Evolutionary conservation across 768 basidiomycete species (phyloP), one percentile per base, ranked within the genome.

Genomic region (Kwoniella sp.): DNA sequence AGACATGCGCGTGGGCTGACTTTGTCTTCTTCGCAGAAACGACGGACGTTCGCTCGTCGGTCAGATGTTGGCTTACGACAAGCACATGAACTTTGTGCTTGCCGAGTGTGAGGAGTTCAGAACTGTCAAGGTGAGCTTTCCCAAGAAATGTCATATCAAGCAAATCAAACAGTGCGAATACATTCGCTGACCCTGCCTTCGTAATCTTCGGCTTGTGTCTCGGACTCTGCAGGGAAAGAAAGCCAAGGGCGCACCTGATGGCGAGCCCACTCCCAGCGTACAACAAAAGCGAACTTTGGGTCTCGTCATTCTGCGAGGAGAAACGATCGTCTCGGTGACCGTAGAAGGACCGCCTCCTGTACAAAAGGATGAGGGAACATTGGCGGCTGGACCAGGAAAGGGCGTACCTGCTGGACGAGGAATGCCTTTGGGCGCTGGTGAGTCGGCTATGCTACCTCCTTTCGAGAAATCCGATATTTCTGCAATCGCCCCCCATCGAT

Each of bases 1-100:
- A 8, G 11, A 9, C 20, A 17, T 51, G 50, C 5, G 23, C 4
- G 23, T 26, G 50, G 22, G 38, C 57, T 55, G 25, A 55, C 28
- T 17, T 23, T 5, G n/a, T 28, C 9, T 3, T 26, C 20, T 17
- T 34, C 47, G 15, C 65, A 82, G 81, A 58, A 81, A 81, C 88
- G 96, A 99, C 82, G 93, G 93, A 66, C 91, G 96, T 81, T 87
- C 90, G 62, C 84, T 98, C 74, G 92, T 91, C 52, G 96, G 96
- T 47, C 96, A 98, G 84, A 96, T 98, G 92, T 90, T 99, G 81
- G 96, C 96, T 58, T 99, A 97, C 81, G 96, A 99, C 84, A 89
- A 91, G 77, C 96, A 99, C 83, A 99, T 98, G 96, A 99, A 99
- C 83, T 85, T 99, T 73, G 96, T 99, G 51, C 84, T 99, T 60